A percentile compares a stretch with the other conserved stretches of the same genome.
These are phyloP conservation scores for Penstemon davidsonii DNA, from an alignment of 257 asterid species.

Conservation along the genomic window DNA sequence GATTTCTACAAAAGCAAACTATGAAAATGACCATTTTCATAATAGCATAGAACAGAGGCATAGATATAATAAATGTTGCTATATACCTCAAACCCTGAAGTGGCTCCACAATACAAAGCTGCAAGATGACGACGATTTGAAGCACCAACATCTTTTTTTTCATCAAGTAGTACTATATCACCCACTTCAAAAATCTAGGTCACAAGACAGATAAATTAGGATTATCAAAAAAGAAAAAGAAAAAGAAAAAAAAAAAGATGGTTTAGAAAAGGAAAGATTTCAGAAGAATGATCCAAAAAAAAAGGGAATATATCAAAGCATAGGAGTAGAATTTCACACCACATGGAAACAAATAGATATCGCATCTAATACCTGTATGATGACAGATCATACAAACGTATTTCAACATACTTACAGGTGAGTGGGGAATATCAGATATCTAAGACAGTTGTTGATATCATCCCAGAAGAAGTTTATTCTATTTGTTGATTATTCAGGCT, in stretches of 20 bases:
- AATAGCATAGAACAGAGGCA: no score
- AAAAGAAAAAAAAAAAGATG: constrained; percentile 5
- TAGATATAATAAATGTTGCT: background rate
- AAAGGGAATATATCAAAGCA: no score
- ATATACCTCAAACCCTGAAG: constrained; percentile 87
- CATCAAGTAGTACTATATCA: constrained; percentile 69
- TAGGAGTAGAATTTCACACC: background rate
- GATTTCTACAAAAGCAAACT: no score
- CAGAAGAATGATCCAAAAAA: background rate
- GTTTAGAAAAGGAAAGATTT: background rate
- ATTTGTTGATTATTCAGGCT: background rate
- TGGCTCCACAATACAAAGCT: constrained; percentile 82
- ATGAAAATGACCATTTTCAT: no score
- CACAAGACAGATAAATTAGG: background rate
- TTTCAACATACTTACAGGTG: background rate
- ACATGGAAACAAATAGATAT: background rate
- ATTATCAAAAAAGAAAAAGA: no score
- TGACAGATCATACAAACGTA: no score
- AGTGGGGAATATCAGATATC: background rate
- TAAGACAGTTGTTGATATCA: background rate
- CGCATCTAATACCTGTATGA: background rate
- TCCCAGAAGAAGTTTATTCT: background rate
- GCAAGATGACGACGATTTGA: constrained; percentile 69
- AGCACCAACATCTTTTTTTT: constrained; percentile 81
- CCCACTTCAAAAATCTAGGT: constrained; percentile 89